Base-by-base conservation (phyloP, 164 flowering plant species). In the Nymphaea thermarum region DNA sequence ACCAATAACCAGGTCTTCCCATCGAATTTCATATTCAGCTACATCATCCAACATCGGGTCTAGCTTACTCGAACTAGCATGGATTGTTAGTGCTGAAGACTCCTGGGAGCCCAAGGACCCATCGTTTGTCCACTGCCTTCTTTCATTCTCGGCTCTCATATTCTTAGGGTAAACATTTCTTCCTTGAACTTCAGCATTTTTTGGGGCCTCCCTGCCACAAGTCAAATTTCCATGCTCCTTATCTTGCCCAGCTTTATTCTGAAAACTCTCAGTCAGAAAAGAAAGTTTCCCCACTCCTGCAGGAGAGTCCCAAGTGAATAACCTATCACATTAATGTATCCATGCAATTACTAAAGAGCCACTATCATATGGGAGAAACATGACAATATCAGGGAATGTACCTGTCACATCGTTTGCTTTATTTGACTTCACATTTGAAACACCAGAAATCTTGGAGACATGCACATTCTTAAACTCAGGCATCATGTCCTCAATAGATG, bases 1-100 rank as follows among this genome's bases (percentile, higher is more conserved):
- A 73, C 96, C 96, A 78, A 92, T 71, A 44, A 79, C 88, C 78
- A 95, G 84, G 74, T 95, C 90, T 76, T 95, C 96, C 99, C 98
- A 95, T 62, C 78, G 86, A 73, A 95, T 92, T 80, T 95, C 98
- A 77, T 87, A 80, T 66, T 93, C 95, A 74, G 84, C 85, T 17
- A 85, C 88, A 79, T 86, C 90, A 70, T 90, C 98, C 60, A 86
- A 77, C 77, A 84, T 80, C 70, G 85, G 89, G 77, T 88, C 87
- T 75, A 71, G 73, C 73, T 81, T 77, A 71, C 75, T 75, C 72
- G 71, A 63, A 73, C 67, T 71, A 69, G 82, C 71, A 68, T 77
- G 76, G 66, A 73, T 42, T 12, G 82, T 73, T 47, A 80, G 75
- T 67, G 75, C 75, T 36, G 80, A 70, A 75, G 67, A 76, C 70